These are phyloP conservation scores for Hirsutella rhossiliensis DNA, from an alignment of 2,329 filamentous ascomycete species.

Conservation along the genomic window DNA sequence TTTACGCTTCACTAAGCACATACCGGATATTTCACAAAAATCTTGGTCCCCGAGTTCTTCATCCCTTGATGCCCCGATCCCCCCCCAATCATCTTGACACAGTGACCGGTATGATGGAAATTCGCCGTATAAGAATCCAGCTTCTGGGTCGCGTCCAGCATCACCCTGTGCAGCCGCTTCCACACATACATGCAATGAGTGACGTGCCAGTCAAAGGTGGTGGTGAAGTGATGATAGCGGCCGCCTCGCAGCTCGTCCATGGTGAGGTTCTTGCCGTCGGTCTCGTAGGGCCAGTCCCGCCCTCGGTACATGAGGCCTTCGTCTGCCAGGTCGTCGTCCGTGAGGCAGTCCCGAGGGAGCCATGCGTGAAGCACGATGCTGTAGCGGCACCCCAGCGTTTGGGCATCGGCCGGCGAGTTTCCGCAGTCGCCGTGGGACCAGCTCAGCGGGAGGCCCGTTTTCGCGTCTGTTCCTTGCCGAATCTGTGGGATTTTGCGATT, in stretches of 20 bases:
- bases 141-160: conserved; percentile 6
- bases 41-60: too few relatives aligned
- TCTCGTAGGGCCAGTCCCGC: conserved; percentile 6
- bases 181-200: conserved; percentile 10
- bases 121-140: conserved; percentile 11
- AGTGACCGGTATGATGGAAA: conserved; percentile 10
- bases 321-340: conserved; percentile 9
- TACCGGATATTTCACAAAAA: too few relatives aligned
- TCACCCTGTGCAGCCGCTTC: conserved; percentile 10
- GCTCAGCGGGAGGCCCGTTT: conserved; percentile 5
- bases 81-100: conserved; percentile 9
- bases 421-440: conserved; percentile 11
- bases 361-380: conserved; percentile 10
- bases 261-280: conserved; percentile 6
- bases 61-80: too few relatives aligned
- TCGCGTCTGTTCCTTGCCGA: conserved; percentile 5
- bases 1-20: too few relatives aligned
- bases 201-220: conserved; percentile 10
- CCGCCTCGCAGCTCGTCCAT: conserved; percentile 7
- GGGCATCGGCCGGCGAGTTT: conserved; percentile 7
- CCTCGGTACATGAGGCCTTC: conserved; percentile 10
- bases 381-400: conserved; percentile 5
- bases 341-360: conserved; percentile 9
- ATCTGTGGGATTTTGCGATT: conserved; percentile 4
- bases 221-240: conserved; percentile 8